Evolutionary conservation across 305 asterid genomes (phyloP), one percentile per base, ranked within the genome.

Genomic region (Striga hermonthica): DNA sequence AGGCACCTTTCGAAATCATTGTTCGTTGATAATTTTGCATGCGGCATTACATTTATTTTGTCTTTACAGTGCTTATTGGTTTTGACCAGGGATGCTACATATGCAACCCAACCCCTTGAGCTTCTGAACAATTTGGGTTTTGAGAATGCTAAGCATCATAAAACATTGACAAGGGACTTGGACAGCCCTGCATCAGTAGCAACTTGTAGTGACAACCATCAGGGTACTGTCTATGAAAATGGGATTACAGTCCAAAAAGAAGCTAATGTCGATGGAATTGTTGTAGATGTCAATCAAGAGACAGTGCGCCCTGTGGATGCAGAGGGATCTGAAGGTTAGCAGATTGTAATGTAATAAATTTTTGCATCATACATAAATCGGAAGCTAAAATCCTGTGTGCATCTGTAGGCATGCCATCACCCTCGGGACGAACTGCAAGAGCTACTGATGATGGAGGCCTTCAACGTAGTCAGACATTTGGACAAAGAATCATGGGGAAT

Each of bases 91-190:
- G 97, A 94, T 87, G 98, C 99, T 72, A 78, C 95, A 62, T 94
- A 94, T 77, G 74, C 96, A 11, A 94, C 99, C 7, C 98, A 91
- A 75, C 99, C 99, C 76, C 94, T 94, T 65, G 98, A 94, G 90
- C 94, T 94, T 80, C 98, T 94, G 74, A 94, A 91, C 79, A 80
- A 82, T 80, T 68, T 87, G 82, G 95, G 95, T 72, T 81, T 84
- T 65, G 95, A 90, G 75, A 83, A 76, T 73, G 66, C 78, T 57
- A 93, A 88, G 75, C 82, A 76, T 65, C 83, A 73, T 38, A 73
- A 73, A 35, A 9, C 69, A 36, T 76, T 84, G 64, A 63, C 79
- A 48, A 81, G 84, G 79, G 81, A 77, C 66, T 65, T 80, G 78
- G 84, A 89, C 66, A 70, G 69, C 67, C 66, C 82, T 72, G 78